These are phyloP conservation scores for Trichosporon sp. DNA, from an alignment of 1,284 basidiomycete species.

Conservation along the genomic window DNA sequence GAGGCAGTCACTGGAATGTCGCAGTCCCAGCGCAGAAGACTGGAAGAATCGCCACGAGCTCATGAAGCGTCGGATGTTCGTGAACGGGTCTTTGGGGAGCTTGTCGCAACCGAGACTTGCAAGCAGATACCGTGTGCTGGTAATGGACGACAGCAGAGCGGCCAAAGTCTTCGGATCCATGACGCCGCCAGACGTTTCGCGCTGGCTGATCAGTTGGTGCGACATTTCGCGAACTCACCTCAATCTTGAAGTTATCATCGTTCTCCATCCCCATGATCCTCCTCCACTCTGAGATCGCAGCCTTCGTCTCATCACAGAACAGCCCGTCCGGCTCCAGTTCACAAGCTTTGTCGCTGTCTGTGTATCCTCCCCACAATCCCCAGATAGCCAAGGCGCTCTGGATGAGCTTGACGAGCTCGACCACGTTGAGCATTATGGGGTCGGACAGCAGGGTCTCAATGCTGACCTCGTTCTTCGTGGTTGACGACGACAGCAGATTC, in stretches of 20 bases:
- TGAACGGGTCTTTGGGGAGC: conserved; percentile 42
- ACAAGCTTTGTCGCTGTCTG: conserved; percentile 5
- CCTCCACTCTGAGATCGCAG: conserved; percentile 38
- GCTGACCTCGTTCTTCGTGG: not conserved
- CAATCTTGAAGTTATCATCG: conserved; percentile 37
- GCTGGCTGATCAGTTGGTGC: conserved; percentile 19
- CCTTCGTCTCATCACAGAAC: conserved; percentile 46
- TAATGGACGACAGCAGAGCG: conserved; percentile 38
- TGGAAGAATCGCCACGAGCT: conserved; percentile 30
- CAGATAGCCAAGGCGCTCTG: conserved; percentile 38
- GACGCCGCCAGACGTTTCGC: conserved; percentile 43
- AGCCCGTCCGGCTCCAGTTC: conserved; percentile 36
- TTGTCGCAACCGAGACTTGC: conserved; percentile 34
- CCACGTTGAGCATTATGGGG: conserved; percentile 33
- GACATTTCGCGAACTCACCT: conserved; percentile 23
- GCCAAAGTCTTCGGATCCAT: conserved; percentile 42
- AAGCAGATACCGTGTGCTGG: conserved; percentile 38
- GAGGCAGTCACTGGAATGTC: conserved; percentile 10
- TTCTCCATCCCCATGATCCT: conserved; percentile 42
- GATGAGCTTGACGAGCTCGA: conserved; percentile 41
- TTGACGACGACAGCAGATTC: not conserved
- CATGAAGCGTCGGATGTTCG: conserved; percentile 30
- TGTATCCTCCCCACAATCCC: conserved; percentile 28
- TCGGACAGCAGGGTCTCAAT: not conserved
- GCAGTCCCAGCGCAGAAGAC: conserved; percentile 4